Evolutionary conservation across 192 early-diverging fungal species (phyloP).

Genomic region (Spizellomyces sp.): DNA sequence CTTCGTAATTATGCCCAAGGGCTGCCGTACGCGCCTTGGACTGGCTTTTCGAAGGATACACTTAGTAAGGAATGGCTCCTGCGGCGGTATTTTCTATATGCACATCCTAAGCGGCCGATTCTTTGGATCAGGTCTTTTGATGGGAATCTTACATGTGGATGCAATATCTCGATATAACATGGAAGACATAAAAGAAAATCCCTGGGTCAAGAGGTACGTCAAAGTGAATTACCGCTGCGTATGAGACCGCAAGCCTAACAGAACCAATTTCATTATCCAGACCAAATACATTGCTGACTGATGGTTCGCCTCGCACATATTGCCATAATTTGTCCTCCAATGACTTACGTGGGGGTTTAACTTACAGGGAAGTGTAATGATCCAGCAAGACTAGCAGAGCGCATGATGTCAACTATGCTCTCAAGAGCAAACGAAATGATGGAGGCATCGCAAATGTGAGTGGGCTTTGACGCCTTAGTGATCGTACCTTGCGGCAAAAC

Average conservation of each 20-base stretch:
- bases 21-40: slow-evolving; percentile 55
- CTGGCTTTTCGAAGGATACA: slow-evolving; percentile 43
- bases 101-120: not conserved
- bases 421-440: slow-evolving; percentile 34
- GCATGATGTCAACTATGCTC: slow-evolving; percentile 46
- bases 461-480: not conserved
- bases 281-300: slow-evolving; percentile 53
- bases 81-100: not conserved
- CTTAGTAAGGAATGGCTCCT: slow-evolving; percentile 37
- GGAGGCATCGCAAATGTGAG: slow-evolving; percentile 8
- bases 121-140: slow-evolving; percentile 33
- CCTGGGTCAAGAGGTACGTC: slow-evolving; percentile 57
- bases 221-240: not conserved
- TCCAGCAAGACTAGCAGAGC: slow-evolving; percentile 53
- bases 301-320: slow-evolving; percentile 33
- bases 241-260: too few relatives aligned
- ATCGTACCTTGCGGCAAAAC: too few relatives aligned
- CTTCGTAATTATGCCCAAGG: slow-evolving; percentile 34
- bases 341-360: too few relatives aligned
- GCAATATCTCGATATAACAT: slow-evolving; percentile 44
- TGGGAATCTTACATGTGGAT: slow-evolving; percentile 54
- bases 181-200: slow-evolving; percentile 43
- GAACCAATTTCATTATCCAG: slow-evolving; percentile 21
- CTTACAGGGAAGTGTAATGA: slow-evolving; percentile 49
- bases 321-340: too few relatives aligned